Evolutionary conservation across 805 yeast genomes (phyloP), one percentile per base, ranked within the genome.

Genomic region (Tetrapisispora fleetii): DNA sequence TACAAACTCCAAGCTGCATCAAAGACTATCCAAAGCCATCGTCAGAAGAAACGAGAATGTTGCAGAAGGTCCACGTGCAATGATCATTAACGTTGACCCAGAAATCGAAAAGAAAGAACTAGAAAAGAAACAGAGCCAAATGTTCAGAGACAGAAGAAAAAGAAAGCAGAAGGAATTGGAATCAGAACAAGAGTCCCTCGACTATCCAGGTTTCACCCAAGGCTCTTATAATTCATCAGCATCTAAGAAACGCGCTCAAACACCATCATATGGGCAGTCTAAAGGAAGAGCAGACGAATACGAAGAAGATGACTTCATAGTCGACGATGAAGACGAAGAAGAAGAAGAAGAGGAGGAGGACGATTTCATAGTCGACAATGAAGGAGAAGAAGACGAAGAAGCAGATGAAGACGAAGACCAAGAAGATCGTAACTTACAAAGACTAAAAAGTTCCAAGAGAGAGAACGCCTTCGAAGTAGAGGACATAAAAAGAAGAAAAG

Each of bases 1-100:
- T 0, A 87, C 95, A n/a, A 75, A 78, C 41, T 87, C 97, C 1
- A 77, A 78, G 46, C 83, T 95, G 3, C 98, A 91, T 65, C 75
- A 78, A 56, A 79, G 81, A 60, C 74, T 93, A 54, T 87, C 96
- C 2, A 76, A 77, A 52, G 86, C 88, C 2, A 79, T 84, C 8
- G 63, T 64, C 28, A 65, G 71, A 30, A 67, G 67, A 54, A 63
- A 68, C 39, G 60, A 64, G 48, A 63, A 61, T 28, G 55, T 58
- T 16, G 67, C 62, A 45, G 56, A 58, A 16, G 70, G 69, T 16
- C 72, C 72, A 6, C 73, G 71, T 50, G 63, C 68, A 11, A 67
- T 66, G 45, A 67, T 70, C 28, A 64, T 71, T 13, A 67, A 66
- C 42, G 73, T 74, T 48, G 95, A 85, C 67, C 95, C 93, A 1